Evolutionary conservation across 1,284 basidiomycete species (phyloP).

Genomic region (Coriolopsis trogii): DNA sequence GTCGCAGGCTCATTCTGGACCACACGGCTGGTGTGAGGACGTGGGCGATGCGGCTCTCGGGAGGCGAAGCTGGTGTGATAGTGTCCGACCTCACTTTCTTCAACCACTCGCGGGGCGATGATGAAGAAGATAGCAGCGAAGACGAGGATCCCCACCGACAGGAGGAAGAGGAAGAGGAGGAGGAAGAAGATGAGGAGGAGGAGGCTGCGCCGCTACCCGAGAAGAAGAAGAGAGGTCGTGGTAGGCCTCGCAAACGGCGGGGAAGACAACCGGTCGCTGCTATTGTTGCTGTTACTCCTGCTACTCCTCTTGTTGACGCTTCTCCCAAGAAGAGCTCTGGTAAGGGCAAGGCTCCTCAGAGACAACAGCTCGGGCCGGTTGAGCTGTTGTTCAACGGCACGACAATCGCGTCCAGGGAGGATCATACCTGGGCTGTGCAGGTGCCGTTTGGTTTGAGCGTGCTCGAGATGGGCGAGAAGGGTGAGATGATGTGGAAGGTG

Average conservation of each 20-base stretch:
- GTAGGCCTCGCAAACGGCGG: constrained; percentile 21
- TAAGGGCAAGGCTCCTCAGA: constrained; percentile 35
- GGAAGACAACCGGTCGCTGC: constrained; percentile 6
- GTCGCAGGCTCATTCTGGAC: constrained; percentile 58
- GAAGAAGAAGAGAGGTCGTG: constrained; percentile 23
- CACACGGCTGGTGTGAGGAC: constrained; percentile 64
- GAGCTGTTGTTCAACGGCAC: constrained; percentile 36
- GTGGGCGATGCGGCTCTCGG: constrained; percentile 64
- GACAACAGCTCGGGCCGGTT: constrained; percentile 24
- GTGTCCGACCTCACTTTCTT: constrained; percentile 57
- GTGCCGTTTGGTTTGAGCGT: constrained; percentile 56
- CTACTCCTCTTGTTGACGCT: too few relatives aligned
- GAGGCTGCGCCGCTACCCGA: constrained; percentile 15
- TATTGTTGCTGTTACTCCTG: too few relatives aligned
- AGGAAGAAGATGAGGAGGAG: constrained; percentile 9
- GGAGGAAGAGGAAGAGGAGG: constrained; percentile 28
- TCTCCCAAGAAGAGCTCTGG: constrained; percentile 28
- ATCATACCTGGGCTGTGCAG: constrained; percentile 55
- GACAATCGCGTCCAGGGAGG: constrained; percentile 16
- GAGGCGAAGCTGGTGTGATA: constrained; percentile 53
- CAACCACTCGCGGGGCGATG: constrained; percentile 50
- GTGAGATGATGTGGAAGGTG: constrained; percentile 66
- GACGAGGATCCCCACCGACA: constrained; percentile 29
- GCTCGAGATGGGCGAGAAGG: constrained; percentile 72
- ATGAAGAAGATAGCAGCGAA: constrained; percentile 39